Evolutionary conservation across 2,329 filamentous ascomycete genomes (phyloP).

Genomic region (Aspergillus sergii): DNA sequence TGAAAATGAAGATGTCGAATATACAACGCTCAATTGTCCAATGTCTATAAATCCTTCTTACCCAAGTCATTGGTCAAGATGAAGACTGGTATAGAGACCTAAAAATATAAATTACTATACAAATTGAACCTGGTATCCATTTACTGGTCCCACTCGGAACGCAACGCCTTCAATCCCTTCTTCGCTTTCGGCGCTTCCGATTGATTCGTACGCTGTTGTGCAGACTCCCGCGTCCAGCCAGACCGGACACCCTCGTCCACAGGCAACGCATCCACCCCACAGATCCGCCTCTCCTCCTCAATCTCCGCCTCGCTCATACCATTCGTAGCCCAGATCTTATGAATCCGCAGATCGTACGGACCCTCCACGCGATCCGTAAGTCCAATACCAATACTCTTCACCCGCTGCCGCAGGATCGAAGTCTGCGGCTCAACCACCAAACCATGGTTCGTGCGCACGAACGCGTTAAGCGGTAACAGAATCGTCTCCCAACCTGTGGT

Average conservation of each 20-base stretch:
- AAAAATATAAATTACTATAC: slow-evolving; percentile 15
- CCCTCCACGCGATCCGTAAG: slow-evolving; percentile 87
- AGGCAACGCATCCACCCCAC: slow-evolving; percentile 41
- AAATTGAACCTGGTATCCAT: slow-evolving; percentile 13
- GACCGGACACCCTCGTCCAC: slow-evolving; percentile 38
- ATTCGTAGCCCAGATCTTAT: slow-evolving; percentile 91
- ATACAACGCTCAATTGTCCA: background rate
- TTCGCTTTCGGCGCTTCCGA: slow-evolving; percentile 27
- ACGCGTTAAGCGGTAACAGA: slow-evolving; percentile 86
- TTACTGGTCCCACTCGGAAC: slow-evolving; percentile 37
- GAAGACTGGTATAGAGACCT: slow-evolving; percentile 3
- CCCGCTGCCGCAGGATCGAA: slow-evolving; percentile 82
- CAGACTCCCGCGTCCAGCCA: slow-evolving; percentile 25
- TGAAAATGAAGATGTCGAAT: background rate
- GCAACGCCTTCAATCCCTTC: slow-evolving; percentile 37
- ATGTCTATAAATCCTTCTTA: background rate
- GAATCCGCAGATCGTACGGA: slow-evolving; percentile 83
- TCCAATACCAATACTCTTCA: slow-evolving; percentile 82
- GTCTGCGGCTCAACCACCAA: slow-evolving; percentile 90
- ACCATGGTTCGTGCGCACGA: slow-evolving; percentile 92
- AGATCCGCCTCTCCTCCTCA: slow-evolving; percentile 45
- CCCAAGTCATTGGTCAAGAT: background rate
- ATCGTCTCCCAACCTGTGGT: slow-evolving; percentile 94
- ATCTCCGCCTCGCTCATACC: slow-evolving; percentile 48
- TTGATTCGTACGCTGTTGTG: slow-evolving; percentile 16